Evolutionary conservation across 805 yeast genomes (phyloP).

Genomic region (Yarrowia bubula): DNA sequence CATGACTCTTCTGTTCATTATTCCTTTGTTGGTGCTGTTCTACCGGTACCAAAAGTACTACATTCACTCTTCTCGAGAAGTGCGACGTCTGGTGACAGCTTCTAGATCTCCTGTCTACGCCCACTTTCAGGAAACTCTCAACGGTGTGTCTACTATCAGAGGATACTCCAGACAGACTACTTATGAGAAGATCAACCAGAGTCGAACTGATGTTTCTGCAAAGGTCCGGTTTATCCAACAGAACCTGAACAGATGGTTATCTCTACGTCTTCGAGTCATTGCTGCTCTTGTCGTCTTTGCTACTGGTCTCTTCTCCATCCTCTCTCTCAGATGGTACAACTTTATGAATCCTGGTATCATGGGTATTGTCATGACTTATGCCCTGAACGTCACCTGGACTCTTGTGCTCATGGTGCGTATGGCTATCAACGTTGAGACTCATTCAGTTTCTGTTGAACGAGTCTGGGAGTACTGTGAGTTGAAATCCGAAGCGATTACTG

Average conservation of each 20-base stretch:
- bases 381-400: slow-evolving; percentile 79
- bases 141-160: slow-evolving; percentile 73
- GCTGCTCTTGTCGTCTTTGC: slow-evolving; percentile 79
- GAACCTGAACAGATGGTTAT: slow-evolving; percentile 88
- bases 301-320: slow-evolving; percentile 64
- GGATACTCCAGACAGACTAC: slow-evolving; percentile 70
- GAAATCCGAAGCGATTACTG: slow-evolving; percentile 52
- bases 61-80: slow-evolving; percentile 68
- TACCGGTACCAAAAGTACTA: slow-evolving; percentile 69
- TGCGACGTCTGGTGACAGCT: slow-evolving; percentile 68
- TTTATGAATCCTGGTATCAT: slow-evolving; percentile 75
- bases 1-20: slow-evolving; percentile 68
- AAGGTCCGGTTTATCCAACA: slow-evolving; percentile 79
- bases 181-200: slow-evolving; percentile 50
- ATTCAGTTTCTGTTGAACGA: slow-evolving; percentile 82
- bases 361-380: slow-evolving; percentile 84
- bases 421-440: slow-evolving; percentile 91
- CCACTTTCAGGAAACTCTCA: slow-evolving; percentile 75
- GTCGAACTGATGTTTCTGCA: slow-evolving; percentile 65
- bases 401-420: slow-evolving; percentile 88
- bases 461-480: slow-evolving; percentile 39
- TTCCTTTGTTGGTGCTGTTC: slow-evolving; percentile 68
- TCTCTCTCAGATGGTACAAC: slow-evolving; percentile 48
- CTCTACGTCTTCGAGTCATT: slow-evolving; percentile 78
- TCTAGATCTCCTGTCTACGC: slow-evolving; percentile 77